A percentile compares a stretch with the other conserved stretches of the same genome.
phyloP scores from a whole-genome alignment of 441 rosid species.

The Aleurites moluccanus region DNA sequence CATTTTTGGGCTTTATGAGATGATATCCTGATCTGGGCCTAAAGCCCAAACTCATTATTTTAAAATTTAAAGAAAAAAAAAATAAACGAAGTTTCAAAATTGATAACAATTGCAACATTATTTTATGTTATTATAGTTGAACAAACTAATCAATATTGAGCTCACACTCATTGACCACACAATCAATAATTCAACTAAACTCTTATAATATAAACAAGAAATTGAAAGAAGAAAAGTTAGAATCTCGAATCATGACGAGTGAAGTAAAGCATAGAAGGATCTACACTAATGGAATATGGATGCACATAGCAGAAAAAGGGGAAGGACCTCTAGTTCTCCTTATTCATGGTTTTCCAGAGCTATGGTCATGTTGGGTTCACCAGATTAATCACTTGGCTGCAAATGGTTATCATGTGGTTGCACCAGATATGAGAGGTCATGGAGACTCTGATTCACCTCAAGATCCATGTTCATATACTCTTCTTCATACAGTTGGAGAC shows the following conservation, averaged over 20 bases:
- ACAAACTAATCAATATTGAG: too few species aligned
- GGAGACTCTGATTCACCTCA: slow-evolving; percentile 57
- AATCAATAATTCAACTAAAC: too few species aligned
- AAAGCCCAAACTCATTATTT: too few species aligned
- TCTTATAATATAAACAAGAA: too few species aligned
- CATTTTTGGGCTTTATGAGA: background rate
- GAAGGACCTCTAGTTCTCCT: slow-evolving; percentile 52
- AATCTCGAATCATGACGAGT: background rate
- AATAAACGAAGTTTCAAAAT: too few species aligned
- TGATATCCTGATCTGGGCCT: too few species aligned
- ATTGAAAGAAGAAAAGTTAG: background rate
- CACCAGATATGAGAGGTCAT: slow-evolving; percentile 69
- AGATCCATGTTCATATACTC: slow-evolving; percentile 40
- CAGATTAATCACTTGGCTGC: slow-evolving; percentile 53
- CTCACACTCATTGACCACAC: too few species aligned
- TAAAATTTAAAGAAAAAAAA: too few species aligned
- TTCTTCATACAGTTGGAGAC: slow-evolving; percentile 56
- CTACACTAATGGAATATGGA: slow-evolving; percentile 47
- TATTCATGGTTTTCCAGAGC: slow-evolving; percentile 75
- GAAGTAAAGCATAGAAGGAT: background rate
- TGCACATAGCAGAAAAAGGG: slow-evolving; percentile 60
- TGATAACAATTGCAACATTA: too few species aligned
- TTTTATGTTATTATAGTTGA: background rate
- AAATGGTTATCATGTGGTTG: slow-evolving; percentile 62
- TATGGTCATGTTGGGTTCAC: slow-evolving; percentile 73